phyloP scores from a whole-genome alignment of 2,329 filamentous ascomycete genomes.

The Fusarium stilboides region DNA sequence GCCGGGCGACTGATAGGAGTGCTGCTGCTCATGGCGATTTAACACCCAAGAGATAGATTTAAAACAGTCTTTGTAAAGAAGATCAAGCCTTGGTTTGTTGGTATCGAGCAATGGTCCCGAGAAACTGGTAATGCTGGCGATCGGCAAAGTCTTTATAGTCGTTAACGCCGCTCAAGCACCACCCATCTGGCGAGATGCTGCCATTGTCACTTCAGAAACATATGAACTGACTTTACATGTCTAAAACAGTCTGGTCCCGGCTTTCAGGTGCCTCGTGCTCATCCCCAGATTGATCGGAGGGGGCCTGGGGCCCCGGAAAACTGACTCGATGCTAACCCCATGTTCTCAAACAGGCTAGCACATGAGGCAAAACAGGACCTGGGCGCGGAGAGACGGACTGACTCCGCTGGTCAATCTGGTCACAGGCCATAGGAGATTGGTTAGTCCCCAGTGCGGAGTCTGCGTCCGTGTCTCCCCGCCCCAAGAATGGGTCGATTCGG shows the following conservation, averaged over 20 bases:
- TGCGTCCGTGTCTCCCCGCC: neutral
- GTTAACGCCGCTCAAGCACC: too few relatives aligned
- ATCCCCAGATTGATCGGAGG: neutral
- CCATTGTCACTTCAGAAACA: neutral
- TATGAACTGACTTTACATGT: neutral
- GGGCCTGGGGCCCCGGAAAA: neutral
- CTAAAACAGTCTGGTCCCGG: neutral
- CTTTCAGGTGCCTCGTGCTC: neutral
- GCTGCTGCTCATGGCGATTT: neutral
- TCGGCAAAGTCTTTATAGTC: neutral
- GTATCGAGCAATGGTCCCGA: neutral
- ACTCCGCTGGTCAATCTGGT: neutral
- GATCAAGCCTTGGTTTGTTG: too few relatives aligned
- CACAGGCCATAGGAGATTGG: too few relatives aligned
- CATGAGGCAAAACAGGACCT: neutral
- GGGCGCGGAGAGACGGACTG: constrained; percentile 11
- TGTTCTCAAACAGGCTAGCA: neutral
- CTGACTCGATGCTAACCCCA: neutral
- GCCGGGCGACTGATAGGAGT: constrained; percentile 5
- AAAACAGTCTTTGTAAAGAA: neutral
- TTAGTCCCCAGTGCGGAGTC: neutral
- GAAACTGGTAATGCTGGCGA: neutral
- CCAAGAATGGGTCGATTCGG: neutral
- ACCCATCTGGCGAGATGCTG: too few relatives aligned
- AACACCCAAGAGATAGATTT: too few relatives aligned